Percentiles rank a stretch among this genome's conserved stretches.
Evolutionary conservation across 139 green algal genomes (phyloP).

Genomic region (Gonium pectorale): DNA sequence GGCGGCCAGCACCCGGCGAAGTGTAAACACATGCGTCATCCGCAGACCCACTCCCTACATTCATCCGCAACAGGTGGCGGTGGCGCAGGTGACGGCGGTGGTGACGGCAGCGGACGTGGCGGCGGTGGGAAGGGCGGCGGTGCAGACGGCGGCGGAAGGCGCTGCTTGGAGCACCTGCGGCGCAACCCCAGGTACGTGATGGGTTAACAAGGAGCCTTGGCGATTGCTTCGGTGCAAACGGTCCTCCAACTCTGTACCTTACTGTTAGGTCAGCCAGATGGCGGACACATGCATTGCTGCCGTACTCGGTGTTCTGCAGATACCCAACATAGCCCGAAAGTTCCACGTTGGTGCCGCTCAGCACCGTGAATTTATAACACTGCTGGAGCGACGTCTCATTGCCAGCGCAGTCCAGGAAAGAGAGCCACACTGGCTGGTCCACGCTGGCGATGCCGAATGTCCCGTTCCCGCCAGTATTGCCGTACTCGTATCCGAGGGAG

Average conservation of each 20-base stretch:
- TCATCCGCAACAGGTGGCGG: not conserved
- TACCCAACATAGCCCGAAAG: not conserved
- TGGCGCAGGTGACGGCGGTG: not conserved
- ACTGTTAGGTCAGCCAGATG: conserved; percentile 2
- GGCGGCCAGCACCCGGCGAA: too few relatives aligned
- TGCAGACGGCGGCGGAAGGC: conserved; percentile 1
- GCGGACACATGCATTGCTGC: not conserved
- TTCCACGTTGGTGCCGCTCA: not conserved
- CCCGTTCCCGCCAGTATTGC: not conserved
- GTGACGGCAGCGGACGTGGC: not conserved
- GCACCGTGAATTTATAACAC: not conserved
- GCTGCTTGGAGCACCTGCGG: conserved; percentile 26
- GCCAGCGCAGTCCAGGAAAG: not conserved
- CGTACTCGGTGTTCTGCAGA: not conserved
- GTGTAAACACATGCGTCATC: too few relatives aligned
- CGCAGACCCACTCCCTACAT: too few relatives aligned
- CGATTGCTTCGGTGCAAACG: too few relatives aligned
- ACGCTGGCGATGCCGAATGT: not conserved
- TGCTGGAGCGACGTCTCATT: not conserved
- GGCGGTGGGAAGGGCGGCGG: not conserved
- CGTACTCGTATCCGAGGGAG: not conserved
- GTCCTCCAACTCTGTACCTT: too few relatives aligned
- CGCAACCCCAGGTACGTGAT: too few relatives aligned
- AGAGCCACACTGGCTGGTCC: not conserved
- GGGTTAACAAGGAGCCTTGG: too few relatives aligned